Conservation (phyloP, 83 land plant genomes). For the Picea engelmannii region DNA sequence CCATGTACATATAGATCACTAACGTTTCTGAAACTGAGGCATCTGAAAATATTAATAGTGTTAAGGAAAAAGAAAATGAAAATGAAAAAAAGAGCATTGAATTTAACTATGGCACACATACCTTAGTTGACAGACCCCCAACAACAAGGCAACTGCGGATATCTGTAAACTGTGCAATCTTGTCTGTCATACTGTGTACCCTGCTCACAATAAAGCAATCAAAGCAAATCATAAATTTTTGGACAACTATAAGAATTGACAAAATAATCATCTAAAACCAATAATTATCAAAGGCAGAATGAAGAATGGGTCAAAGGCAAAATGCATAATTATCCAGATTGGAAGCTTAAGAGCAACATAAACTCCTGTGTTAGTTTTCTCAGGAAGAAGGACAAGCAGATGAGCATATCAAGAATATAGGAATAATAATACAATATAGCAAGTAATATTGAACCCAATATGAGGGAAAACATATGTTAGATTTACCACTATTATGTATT, state of each 20-base stretch:
- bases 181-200: constrained; percentile 94
- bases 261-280: background rate
- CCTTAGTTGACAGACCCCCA: constrained; percentile 95
- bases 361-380: too few relatives aligned
- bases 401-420: background rate
- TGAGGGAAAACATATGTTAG: background rate
- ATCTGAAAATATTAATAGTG: background rate
- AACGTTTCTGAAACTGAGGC: background rate
- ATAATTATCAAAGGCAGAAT: background rate
- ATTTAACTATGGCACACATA: constrained; percentile 15
- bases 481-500: background rate
- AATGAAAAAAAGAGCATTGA: background rate
- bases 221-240: background rate
- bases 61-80: background rate
- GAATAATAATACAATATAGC: background rate
- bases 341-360: too few relatives aligned
- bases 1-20: background rate
- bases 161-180: constrained; percentile 93
- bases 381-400: background rate
- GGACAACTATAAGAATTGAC: background rate
- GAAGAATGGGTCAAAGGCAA: too few relatives aligned
- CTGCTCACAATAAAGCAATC: constrained; percentile 40
- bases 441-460: background rate
- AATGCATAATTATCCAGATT: too few relatives aligned
- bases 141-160: constrained; percentile 85